These are phyloP conservation scores for Chytriomyces sp. DNA, from an alignment of 192 early-diverging fungal genomes.

Conservation along the genomic window DNA sequence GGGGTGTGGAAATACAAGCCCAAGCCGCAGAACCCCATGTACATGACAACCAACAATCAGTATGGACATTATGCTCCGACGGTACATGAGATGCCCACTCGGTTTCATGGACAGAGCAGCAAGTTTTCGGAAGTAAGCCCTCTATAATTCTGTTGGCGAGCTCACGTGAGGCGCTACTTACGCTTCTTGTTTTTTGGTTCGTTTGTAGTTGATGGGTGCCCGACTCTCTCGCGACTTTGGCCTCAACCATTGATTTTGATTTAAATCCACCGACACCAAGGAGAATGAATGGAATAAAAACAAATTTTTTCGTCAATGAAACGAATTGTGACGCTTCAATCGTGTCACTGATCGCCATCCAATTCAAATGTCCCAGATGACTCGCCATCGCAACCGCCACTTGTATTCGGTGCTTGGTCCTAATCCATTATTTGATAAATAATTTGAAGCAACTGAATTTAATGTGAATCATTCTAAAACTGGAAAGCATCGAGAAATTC, in stretches of 20 bases:
- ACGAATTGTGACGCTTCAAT: no score
- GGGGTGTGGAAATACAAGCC: constrained; percentile 43
- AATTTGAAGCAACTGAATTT: background rate
- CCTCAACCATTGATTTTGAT: constrained; percentile 15
- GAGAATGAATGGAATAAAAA: background rate
- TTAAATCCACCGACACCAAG: background rate
- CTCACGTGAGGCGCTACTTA: background rate
- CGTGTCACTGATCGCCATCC: background rate
- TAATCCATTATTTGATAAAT: no score
- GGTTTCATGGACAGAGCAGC: constrained; percentile 48
- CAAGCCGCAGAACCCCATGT: constrained; percentile 50
- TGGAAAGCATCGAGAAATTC: background rate
- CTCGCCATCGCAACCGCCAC: background rate
- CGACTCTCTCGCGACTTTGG: constrained; percentile 21
- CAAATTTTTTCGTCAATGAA: no score
- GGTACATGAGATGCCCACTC: constrained; percentile 57
- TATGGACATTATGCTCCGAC: constrained; percentile 48
- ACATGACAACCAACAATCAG: constrained; percentile 49
- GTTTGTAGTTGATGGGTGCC: constrained; percentile 26
- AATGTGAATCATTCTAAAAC: background rate
- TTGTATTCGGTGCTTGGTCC: background rate
- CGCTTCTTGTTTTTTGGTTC: constrained; percentile 23
- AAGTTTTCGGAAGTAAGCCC: constrained; percentile 50
- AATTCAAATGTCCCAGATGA: background rate
- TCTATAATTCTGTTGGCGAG: constrained; percentile 32